Conservation (phyloP, 495 filamentous ascomycete genomes). For the Penicillium tannophilum region DNA sequence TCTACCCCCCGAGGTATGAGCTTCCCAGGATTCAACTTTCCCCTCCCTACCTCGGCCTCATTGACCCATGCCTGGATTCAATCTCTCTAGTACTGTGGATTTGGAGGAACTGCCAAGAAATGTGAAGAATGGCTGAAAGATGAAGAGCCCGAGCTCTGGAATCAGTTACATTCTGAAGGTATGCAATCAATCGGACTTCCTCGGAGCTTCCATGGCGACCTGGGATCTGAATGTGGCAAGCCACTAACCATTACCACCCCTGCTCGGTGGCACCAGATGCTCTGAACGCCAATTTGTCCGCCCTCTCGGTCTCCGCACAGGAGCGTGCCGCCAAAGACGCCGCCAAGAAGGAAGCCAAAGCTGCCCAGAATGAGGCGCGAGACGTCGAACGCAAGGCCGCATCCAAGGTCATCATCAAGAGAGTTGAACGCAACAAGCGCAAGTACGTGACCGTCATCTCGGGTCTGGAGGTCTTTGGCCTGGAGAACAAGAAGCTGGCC, state of each 20-base stretch:
- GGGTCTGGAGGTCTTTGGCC: constrained; percentile 84
- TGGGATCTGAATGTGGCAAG: background rate
- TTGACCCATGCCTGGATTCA: background rate
- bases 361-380: constrained; percentile 77
- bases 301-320: constrained; percentile 83
- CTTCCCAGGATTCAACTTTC: background rate
- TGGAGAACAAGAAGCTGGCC: constrained; percentile 87
- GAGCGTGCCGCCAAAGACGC: constrained; percentile 94
- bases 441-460: constrained; percentile 92
- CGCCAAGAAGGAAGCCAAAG: constrained; percentile 91
- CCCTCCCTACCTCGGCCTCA: background rate
- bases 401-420: constrained; percentile 87
- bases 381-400: constrained; percentile 74
- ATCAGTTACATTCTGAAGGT: constrained; percentile 83
- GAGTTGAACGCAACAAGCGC: constrained; percentile 95
- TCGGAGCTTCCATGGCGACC: background rate
- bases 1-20: constrained; percentile 86
- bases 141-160: constrained; percentile 70
- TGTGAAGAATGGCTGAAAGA: constrained; percentile 94
- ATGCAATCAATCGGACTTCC: constrained; percentile 16
- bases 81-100: constrained; percentile 84
- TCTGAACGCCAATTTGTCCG: constrained; percentile 75
- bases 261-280: constrained; percentile 58
- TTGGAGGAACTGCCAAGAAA: constrained; percentile 96
- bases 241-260: background rate